Evolutionary conservation across 768 basidiomycete genomes (phyloP).

Genomic region (Hericium erinaceus): DNA sequence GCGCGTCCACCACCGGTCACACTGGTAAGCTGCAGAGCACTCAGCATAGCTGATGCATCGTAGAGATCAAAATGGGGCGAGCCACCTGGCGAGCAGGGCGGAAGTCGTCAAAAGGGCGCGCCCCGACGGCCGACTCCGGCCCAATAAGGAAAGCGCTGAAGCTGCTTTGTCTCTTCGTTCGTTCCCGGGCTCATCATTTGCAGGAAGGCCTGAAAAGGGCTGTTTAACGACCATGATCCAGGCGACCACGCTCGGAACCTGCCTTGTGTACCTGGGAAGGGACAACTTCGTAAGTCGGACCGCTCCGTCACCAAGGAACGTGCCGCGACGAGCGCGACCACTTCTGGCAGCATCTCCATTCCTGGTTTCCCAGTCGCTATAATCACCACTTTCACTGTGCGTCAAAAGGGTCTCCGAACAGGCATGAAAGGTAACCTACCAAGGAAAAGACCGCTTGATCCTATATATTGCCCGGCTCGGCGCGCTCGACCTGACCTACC

Average conservation of each 20-base stretch:
- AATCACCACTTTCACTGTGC: neutral
- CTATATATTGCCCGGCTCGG: neutral
- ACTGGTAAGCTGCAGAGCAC: no score
- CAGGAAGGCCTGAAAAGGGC: neutral
- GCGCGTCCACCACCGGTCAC: no score
- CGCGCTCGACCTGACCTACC: no score
- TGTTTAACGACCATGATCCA: neutral
- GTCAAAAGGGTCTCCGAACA: neutral
- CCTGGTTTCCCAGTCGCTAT: neutral
- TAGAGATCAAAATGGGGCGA: no score
- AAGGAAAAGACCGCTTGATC: neutral
- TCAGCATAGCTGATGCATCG: no score
- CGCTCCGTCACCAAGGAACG: neutral
- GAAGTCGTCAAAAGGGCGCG: no score
- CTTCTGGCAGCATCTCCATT: neutral
- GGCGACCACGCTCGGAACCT: neutral
- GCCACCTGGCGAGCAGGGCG: no score
- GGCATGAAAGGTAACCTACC: neutral
- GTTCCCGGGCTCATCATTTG: slow-evolving; percentile 1
- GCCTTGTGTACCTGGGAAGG: neutral
- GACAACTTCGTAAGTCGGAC: neutral
- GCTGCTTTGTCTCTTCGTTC: slow-evolving; percentile 15
- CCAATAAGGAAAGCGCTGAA: slow-evolving; percentile 1
- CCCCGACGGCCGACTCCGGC: neutral
- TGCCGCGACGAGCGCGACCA: neutral